Evolutionary conservation across 2,329 filamentous ascomycete genomes (phyloP), one percentile per base, ranked within the genome.

Genomic region (Exophiala alcalophila): DNA sequence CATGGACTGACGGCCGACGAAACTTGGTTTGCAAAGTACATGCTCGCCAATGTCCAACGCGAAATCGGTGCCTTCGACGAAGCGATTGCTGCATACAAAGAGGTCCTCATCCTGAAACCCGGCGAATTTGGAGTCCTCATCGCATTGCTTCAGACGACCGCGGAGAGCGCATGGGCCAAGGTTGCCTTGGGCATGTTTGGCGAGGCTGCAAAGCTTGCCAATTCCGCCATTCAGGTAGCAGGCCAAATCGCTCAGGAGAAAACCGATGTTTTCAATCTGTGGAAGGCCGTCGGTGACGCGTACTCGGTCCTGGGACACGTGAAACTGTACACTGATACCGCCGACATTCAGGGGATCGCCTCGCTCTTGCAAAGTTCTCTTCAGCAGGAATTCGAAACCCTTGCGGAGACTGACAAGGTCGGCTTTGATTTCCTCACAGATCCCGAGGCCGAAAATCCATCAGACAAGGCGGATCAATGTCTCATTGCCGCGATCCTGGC

Each of bases 1-100:
- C 72, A 78, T 19, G 72, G 74, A 1, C 64, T 76, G 31, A 72
- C 78, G 23, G 61, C 70, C 14, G 80, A 77, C 0, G 85, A 94
- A 54, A 84, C 79, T 7, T 98, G 92, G 92, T 98, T 96, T 62
- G 90, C 90, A 5, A 87, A 87, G 60, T 96, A 96, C 64, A 94
- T 98, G 83, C 78, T 97, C 47, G 90, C 88, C 27, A 97, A 98
- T 58, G 86, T 98, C 40, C 88, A 89, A 63, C 81, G 90, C 40
- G 91, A 97, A 60, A 74, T 97, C 33, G 89, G 88, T n/a, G 83
- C 94, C 28, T 94, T 84, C 56, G 85, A 95, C 47, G 81, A 86
- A 40, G 86, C 92, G 0, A 85, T 94, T 45, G 63, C 70, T 18
- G 78, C 88, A 4, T 95, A 97, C 58, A 76, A 80, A 54, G 70